Evolutionary conservation across 2,329 filamentous ascomycete genomes (phyloP).

Genomic region (Exophiala calicioides): DNA sequence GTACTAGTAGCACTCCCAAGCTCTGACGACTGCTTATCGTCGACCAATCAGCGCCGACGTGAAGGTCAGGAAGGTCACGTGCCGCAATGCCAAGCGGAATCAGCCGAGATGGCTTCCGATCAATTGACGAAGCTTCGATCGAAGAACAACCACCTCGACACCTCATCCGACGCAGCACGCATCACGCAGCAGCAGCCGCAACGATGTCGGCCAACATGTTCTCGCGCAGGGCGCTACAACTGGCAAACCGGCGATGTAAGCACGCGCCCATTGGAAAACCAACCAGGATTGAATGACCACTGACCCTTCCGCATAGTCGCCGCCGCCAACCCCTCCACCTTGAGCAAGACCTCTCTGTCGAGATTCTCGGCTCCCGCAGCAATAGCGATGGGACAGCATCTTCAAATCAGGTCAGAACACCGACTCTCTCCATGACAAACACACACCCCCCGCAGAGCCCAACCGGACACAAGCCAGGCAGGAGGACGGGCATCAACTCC

Average conservation of each 20-base stretch:
- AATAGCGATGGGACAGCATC: conserved; percentile 44
- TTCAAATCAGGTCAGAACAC: conserved; percentile 46
- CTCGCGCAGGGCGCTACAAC: conserved; percentile 50
- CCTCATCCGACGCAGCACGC: background rate
- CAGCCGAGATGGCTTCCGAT: conserved; percentile 11
- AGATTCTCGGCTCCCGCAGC: conserved; percentile 46
- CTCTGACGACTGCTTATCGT: too few relatives aligned
- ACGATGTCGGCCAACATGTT: conserved; percentile 43
- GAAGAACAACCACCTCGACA: background rate
- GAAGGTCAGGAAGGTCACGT: conserved; percentile 16
- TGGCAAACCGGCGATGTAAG: conserved; percentile 52
- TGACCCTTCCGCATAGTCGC: conserved; percentile 41
- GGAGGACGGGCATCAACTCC: too few relatives aligned
- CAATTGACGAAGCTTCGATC: background rate
- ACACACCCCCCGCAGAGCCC: too few relatives aligned
- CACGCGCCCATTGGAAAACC: background rate
- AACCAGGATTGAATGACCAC: conserved; percentile 3
- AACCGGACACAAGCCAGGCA: too few relatives aligned
- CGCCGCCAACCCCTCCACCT: conserved; percentile 46
- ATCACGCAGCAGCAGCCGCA: conserved; percentile 4
- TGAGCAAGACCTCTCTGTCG: conserved; percentile 43
- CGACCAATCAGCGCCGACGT: background rate
- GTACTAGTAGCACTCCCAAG: too few relatives aligned
- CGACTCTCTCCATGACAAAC: too few relatives aligned
- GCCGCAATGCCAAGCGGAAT: conserved; percentile 12